phyloP scores from a whole-genome alignment of 192 early-diverging fungal species.

The Coemansia sp. region DNA sequence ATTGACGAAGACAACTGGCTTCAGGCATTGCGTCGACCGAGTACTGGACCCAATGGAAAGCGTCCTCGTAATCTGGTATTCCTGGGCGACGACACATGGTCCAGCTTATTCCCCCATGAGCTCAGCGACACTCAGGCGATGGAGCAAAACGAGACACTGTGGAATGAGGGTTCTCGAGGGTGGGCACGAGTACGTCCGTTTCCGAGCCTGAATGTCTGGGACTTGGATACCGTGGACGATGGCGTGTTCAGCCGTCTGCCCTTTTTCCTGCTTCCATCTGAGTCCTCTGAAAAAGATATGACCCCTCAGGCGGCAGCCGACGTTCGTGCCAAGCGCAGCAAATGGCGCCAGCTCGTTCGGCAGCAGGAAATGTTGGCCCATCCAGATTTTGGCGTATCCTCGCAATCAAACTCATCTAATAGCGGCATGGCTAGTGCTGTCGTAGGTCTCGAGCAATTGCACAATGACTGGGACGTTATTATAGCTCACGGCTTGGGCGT shows the following conservation, averaged over 20 bases:
- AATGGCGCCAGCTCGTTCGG: conserved; percentile 39
- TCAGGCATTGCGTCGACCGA: conserved; percentile 56
- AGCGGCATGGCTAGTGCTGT: conserved; percentile 31
- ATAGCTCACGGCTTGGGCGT: conserved; percentile 96
- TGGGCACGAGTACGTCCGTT: conserved; percentile 70
- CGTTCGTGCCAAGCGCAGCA: conserved; percentile 14
- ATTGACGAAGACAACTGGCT: conserved; percentile 83
- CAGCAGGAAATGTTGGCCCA: conserved; percentile 42
- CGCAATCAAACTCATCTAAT: not conserved
- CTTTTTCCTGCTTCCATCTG: conserved; percentile 37
- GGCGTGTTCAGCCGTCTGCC: conserved; percentile 73
- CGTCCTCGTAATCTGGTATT: conserved; percentile 66
- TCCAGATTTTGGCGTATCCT: conserved; percentile 20
- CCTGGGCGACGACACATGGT: conserved; percentile 98
- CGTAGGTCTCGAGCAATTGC: conserved; percentile 30
- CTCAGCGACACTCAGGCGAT: conserved; percentile 48
- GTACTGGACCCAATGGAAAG: not conserved
- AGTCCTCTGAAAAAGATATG: conserved; percentile 3
- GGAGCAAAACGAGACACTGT: conserved; percentile 22
- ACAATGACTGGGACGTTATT: conserved; percentile 72
- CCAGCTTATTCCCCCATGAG: conserved; percentile 76
- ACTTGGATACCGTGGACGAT: conserved; percentile 94
- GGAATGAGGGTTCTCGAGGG: conserved; percentile 5
- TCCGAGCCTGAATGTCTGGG: conserved; percentile 79
- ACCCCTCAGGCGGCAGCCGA: conserved; percentile 5